These are phyloP conservation scores for Salix caprea DNA, from an alignment of 345 rosid species.

Conservation along the genomic window DNA sequence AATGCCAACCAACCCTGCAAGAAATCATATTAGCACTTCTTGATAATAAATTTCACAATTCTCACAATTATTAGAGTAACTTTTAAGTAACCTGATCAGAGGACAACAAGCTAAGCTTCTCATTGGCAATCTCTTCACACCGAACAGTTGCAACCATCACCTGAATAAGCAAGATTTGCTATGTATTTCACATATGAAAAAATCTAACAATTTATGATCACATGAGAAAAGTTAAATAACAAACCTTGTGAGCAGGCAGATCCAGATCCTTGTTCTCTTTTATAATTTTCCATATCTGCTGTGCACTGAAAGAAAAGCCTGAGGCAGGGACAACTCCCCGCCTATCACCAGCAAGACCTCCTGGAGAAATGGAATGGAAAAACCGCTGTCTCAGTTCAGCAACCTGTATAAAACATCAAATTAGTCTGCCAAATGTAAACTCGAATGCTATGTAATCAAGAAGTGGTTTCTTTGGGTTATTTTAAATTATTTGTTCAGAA, in stretches of 20 bases:
- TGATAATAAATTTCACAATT: background rate
- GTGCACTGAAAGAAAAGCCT: constrained; percentile 30
- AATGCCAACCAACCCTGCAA: constrained; percentile 28
- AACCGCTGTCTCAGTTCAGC: constrained; percentile 33
- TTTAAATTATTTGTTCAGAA: no score
- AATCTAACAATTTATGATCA: background rate
- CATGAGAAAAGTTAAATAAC: background rate
- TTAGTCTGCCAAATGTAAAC: background rate
- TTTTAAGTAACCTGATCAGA: constrained; percentile 22
- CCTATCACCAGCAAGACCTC: constrained; percentile 39
- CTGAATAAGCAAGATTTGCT: constrained; percentile 16
- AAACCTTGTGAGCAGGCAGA: constrained; percentile 37
- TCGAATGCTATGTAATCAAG: no score
- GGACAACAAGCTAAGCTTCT: constrained; percentile 16
- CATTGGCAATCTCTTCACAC: constrained; percentile 36
- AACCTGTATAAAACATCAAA: constrained; percentile 19
- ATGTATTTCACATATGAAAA: background rate
- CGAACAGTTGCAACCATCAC: constrained; percentile 39
- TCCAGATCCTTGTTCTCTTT: constrained; percentile 35
- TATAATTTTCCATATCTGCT: constrained; percentile 32
- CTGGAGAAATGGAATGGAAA: constrained; percentile 35
- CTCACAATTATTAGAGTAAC: background rate
- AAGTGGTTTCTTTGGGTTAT: no score
- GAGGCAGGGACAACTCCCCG: constrained; percentile 33
- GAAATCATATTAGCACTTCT: background rate